Base-by-base conservation (phyloP, 768 basidiomycete species). In the Tricholomella constricta region DNA sequence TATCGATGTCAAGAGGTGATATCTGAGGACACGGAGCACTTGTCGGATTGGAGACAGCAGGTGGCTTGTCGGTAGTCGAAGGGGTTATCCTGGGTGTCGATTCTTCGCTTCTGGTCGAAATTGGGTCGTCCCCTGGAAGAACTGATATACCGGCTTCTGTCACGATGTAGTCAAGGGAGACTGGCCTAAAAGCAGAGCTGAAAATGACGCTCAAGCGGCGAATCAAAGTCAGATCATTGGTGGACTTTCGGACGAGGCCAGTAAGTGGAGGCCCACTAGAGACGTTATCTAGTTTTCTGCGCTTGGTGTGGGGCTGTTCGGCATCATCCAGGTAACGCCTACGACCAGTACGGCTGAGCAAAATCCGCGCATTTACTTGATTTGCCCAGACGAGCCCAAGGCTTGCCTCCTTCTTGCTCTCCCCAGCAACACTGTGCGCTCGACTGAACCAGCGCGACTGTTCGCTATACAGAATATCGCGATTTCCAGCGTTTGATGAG, bases 351-450 rank as follows among this genome's bases (percentile, higher is more conserved):
- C 91, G 81, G 38, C 80, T 82, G 46, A 97, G 79, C 78, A 96
- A 86, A 41, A 98, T 79, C 20, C 96, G 82, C 4, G 78, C 80
- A 60, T 96, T 95, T 51, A 98, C 77, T 62, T 92, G 88, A 68
- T 96, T 98, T 14, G 95, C 89, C 96, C 96, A 98, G 8, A 85
- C 86, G 45, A 97, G 83, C 2, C 95, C 95, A 2, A 98, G 73
- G 34, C 81, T 83, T 0, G 90, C 93, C 69, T 96, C 89, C 63
- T 94, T 93, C 40, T 66, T 69, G 52, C 78, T 73, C 53, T 84
- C 83, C 2, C 82, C 82, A 0, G 81, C 77, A 20, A 82, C 65
- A 48, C 73, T 81, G 60, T 84, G 78, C 20, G 83, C 82, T 15
- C 85, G 80, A 35, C 78, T 79, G 65, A 96, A 97, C 83, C 87